phyloP scores from a whole-genome alignment of 495 filamentous ascomycete genomes.

The Parmelia sp. region DNA sequence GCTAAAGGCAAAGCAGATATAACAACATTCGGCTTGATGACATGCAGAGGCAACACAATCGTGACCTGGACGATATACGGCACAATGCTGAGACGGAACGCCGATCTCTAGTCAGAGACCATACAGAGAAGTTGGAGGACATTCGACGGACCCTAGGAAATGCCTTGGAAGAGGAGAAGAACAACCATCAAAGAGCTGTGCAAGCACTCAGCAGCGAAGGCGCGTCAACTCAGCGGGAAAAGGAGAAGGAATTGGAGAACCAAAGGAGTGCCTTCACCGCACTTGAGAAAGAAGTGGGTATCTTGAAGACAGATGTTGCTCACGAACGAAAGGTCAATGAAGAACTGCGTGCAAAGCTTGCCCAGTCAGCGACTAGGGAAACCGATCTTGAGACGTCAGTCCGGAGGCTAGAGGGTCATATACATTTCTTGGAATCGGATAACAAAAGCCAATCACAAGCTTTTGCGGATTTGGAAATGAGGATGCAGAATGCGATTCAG shows the following conservation, averaged over 20 bases:
- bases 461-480: conserved; percentile 67
- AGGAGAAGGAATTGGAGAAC: conserved; percentile 54
- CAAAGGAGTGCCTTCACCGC: conserved; percentile 56
- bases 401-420: conserved; percentile 65
- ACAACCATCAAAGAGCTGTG: conserved; percentile 54
- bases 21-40: conserved; percentile 57
- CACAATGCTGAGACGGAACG: conserved; percentile 40
- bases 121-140: conserved; percentile 46
- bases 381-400: conserved; percentile 66
- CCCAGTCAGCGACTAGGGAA: conserved; percentile 55
- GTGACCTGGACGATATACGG: conserved; percentile 41
- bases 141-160: conserved; percentile 44
- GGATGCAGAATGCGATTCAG: conserved; percentile 68
- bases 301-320: conserved; percentile 33
- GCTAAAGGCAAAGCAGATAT: conserved; percentile 35
- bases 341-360: conserved; percentile 54
- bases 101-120: conserved; percentile 36
- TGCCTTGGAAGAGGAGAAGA: conserved; percentile 61
- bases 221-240: conserved; percentile 55
- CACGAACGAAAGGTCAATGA: conserved; percentile 50
- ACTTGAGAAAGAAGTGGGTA: conserved; percentile 54
- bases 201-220: conserved; percentile 56
- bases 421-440: conserved; percentile 83
- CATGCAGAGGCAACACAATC: conserved; percentile 41
- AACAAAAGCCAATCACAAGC: conserved; percentile 76